Evolutionary conservation across 441 rosid genomes (phyloP).

Genomic region (Adansonia gregorii): DNA sequence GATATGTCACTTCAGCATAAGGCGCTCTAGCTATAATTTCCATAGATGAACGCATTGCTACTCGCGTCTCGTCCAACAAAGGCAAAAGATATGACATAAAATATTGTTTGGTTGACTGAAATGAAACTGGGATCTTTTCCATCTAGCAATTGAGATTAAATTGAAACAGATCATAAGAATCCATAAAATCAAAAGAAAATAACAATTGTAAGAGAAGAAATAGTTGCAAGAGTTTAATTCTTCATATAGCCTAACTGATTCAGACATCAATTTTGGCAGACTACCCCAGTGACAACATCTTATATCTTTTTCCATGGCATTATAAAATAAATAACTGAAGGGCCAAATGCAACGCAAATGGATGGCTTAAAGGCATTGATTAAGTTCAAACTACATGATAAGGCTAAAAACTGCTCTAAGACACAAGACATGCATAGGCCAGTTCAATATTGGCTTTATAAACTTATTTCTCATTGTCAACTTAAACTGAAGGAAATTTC

Average conservation of each 20-base stretch:
- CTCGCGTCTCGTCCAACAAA: constrained; percentile 58
- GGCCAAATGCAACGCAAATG: not conserved
- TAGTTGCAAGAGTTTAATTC: not conserved
- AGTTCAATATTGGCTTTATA: not conserved
- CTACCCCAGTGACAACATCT: not conserved
- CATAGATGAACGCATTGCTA: constrained; percentile 38
- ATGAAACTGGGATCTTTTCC: constrained; percentile 42
- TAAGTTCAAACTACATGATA: not conserved
- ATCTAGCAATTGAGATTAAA: constrained; percentile 37
- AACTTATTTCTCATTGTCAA: not conserved
- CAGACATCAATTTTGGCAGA: not conserved
- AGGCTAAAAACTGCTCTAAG: not conserved
- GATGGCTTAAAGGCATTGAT: not conserved
- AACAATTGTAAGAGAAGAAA: not conserved
- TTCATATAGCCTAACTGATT: not conserved
- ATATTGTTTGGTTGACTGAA: constrained; percentile 42
- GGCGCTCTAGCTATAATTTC: constrained; percentile 46
- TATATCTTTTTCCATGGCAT: not conserved
- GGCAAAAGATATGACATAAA: constrained; percentile 43
- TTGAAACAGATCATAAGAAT: not conserved
- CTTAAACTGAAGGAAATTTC: not conserved
- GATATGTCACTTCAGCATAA: constrained; percentile 37
- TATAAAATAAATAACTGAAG: not conserved
- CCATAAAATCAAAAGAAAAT: not conserved
- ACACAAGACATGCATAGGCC: not conserved